A percentile compares a stretch with the other conserved stretches of the same genome.
Conservation (phyloP, 2,329 filamentous ascomycete genomes). For the Talaromyces sp. region DNA sequence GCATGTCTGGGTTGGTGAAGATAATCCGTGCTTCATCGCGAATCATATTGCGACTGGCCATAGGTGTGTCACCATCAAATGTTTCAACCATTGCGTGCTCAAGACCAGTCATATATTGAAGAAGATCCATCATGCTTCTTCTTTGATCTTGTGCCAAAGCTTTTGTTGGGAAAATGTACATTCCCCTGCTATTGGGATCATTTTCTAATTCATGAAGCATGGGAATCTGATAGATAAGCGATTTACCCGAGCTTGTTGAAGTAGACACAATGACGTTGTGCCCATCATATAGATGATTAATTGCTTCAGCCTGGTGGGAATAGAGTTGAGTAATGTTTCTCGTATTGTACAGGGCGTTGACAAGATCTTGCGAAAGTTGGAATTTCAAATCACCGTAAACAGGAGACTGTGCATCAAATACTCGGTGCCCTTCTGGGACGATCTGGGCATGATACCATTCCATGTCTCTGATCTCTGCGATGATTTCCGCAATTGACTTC, state of each 20-base stretch:
- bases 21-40: slow-evolving; percentile 89
- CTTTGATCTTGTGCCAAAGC: slow-evolving; percentile 93
- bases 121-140: slow-evolving; percentile 80
- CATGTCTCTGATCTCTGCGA: slow-evolving; percentile 77
- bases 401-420: slow-evolving; percentile 82
- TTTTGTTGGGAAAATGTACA: slow-evolving; percentile 99
- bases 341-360: slow-evolving; percentile 95
- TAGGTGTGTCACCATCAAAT: slow-evolving; percentile 92
- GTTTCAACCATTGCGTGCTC: slow-evolving; percentile 82
- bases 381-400: slow-evolving; percentile 85
- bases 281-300: slow-evolving; percentile 82
- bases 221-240: slow-evolving; percentile 94
- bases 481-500: slow-evolving; percentile 78
- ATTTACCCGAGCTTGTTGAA: slow-evolving; percentile 95
- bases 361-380: slow-evolving; percentile 81
- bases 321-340: slow-evolving; percentile 85
- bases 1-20: slow-evolving; percentile 98
- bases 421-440: slow-evolving; percentile 86
- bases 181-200: slow-evolving; percentile 75
- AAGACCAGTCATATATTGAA: slow-evolving; percentile 77
- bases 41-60: slow-evolving; percentile 75
- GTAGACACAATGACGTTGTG: slow-evolving; percentile 90
- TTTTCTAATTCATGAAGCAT: slow-evolving; percentile 84
- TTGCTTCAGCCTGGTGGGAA: slow-evolving; percentile 88
- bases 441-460: slow-evolving; percentile 93